Evolutionary conservation across 805 yeast genomes (phyloP), one percentile per base, ranked within the genome.

Genomic region (Kodamaea lidongshanica): DNA sequence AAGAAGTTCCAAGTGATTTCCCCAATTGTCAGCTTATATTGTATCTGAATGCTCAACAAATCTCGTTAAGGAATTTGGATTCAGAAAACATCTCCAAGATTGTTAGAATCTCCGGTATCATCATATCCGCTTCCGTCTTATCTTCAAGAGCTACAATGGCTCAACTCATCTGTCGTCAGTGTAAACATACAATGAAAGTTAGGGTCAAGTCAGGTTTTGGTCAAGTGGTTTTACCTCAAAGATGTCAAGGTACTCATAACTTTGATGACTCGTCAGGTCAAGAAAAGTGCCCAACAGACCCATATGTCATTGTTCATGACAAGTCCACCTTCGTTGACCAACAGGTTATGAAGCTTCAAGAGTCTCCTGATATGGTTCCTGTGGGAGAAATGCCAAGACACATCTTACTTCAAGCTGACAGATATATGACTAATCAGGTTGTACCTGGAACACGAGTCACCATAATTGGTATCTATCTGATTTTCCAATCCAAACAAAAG

Each of bases 301-400:
- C 99, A 3, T 92, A 87, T 48, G 73, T 84, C 20, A 83, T 92
- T 37, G 87, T 85, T 17, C 98, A 92, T 58, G 97, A 92, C 53
- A 83, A 85, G 50, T 86, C 96, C 2, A 65, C 74, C n/a, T 92
- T 88, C 55, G 79, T 92, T 32, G 97, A 92, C 58, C 97, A 94
- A 54, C 99, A 92, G 58, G 77, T 81, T 17, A 69, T 92, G 48
- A 92, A 92, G 55, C 67, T 92, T 34, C 99, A 92, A 56, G 98
- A 92, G 54, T 70, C 92, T n/a, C 96, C 97, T 8, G 99, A 92
- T 54, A 84, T 84, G 79, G 96, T 92, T 2, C 99, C 98, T 1
- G 95, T 92, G 16, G 98, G 99, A 43, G 99, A 92, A 61, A 80
- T 92, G 86, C 99, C 99, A 6, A 75, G 99, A 44, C 94, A 92